A percentile compares a stretch with the other conserved stretches of the same genome.
These are phyloP conservation scores for Orbilia oligospora DNA, from an alignment of 2,329 filamentous ascomycete species.

Conservation along the genomic window DNA sequence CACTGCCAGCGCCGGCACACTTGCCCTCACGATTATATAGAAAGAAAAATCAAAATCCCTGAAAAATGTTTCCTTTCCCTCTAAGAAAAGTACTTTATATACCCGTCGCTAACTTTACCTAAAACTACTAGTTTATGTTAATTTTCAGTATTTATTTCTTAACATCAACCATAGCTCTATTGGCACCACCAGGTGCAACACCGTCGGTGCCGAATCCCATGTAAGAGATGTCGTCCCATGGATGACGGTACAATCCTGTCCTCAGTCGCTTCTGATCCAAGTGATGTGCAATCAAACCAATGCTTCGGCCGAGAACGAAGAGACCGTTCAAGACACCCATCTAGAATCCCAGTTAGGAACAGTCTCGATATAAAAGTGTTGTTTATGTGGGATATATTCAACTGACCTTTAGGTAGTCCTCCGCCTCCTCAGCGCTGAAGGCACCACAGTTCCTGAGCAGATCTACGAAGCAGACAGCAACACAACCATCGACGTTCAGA, in stretches of 20 bases:
- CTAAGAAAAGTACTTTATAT: constrained; percentile 28
- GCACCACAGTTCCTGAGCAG: constrained; percentile 97
- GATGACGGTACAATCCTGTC: constrained; percentile 98
- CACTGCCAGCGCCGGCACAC: constrained; percentile 22
- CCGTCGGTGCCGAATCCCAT: constrained; percentile 84
- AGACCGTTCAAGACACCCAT: constrained; percentile 99
- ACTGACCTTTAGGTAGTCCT: constrained; percentile 86
- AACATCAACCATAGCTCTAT: constrained; percentile 89
- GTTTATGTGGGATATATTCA: not conserved
- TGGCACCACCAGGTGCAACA: constrained; percentile 80
- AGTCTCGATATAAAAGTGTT: not conserved
- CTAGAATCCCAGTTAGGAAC: constrained; percentile 61
- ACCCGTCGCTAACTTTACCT: not conserved
- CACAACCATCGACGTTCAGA: constrained; percentile 97
- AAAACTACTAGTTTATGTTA: constrained; percentile 66
- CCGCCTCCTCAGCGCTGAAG: constrained; percentile 94
- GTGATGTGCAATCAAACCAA: constrained; percentile 99
- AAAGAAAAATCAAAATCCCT: not conserved
- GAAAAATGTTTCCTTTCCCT: not conserved
- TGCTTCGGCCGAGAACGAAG: constrained; percentile 95
- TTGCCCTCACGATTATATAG: constrained; percentile 6
- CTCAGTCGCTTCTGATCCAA: constrained; percentile 99
- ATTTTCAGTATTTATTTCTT: constrained; percentile 29
- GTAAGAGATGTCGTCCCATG: constrained; percentile 99
- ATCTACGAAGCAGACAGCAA: constrained; percentile 99